These are phyloP conservation scores for Brassica rapa DNA, from an alignment of 345 rosid genomes.

Conservation along the genomic window DNA sequence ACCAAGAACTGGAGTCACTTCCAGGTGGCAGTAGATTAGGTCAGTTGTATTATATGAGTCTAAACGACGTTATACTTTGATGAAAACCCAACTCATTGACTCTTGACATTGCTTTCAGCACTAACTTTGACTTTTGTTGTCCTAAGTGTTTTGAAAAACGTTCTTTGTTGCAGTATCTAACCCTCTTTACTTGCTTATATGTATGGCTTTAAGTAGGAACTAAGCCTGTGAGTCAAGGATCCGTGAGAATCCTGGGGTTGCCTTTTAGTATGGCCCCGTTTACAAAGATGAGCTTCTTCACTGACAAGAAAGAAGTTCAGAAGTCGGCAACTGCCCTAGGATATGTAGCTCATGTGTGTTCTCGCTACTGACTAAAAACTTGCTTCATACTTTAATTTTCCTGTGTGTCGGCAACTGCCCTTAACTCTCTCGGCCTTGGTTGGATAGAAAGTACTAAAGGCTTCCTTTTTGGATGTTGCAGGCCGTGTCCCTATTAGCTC, in stretches of 20 bases:
- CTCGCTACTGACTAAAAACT: slow-evolving; percentile 11
- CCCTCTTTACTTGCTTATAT: slow-evolving; percentile 6
- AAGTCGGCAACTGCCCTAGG: slow-evolving; percentile 90
- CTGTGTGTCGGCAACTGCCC: not conserved
- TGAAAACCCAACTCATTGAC: slow-evolving; percentile 17
- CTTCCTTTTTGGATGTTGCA: slow-evolving; percentile 44
- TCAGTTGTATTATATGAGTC: slow-evolving; percentile 25
- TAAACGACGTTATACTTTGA: not conserved
- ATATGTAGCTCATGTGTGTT: slow-evolving; percentile 91
- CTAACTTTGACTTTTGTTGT: slow-evolving; percentile 1
- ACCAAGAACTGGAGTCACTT: slow-evolving; percentile 91
- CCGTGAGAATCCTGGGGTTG: slow-evolving; percentile 80
- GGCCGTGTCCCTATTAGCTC: slow-evolving; percentile 72
- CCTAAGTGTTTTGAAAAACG: not conserved
- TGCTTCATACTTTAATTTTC: not conserved
- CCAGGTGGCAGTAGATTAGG: slow-evolving; percentile 76
- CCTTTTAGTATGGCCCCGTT: slow-evolving; percentile 84
- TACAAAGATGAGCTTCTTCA: slow-evolving; percentile 90
- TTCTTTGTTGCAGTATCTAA: not conserved
- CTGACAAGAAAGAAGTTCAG: slow-evolving; percentile 92
- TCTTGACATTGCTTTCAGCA: not conserved
- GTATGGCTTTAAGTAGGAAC: slow-evolving; percentile 52
- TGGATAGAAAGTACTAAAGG: slow-evolving; percentile 18
- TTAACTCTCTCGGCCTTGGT: not conserved
- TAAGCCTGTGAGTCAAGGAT: slow-evolving; percentile 75